These are phyloP conservation scores for Aspergillus fructus DNA, from an alignment of 2,329 filamentous ascomycete species.

Conservation along the genomic window DNA sequence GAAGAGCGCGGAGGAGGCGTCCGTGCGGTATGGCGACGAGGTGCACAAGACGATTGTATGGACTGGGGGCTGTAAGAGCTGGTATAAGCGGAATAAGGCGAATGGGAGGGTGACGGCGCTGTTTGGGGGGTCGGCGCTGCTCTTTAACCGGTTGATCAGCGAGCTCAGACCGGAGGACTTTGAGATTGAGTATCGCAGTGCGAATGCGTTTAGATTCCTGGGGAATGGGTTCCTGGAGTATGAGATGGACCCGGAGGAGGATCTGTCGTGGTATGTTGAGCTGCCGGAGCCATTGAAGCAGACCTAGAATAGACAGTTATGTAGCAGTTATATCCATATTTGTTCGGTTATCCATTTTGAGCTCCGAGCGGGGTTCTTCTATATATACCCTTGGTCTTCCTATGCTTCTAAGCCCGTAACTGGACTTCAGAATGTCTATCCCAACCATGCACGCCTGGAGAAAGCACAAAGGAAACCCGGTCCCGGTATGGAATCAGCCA, in stretches of 20 bases:
- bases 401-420: no score
- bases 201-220: conserved; percentile 50
- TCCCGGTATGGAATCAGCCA: background rate
- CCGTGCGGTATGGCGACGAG: conserved; percentile 47
- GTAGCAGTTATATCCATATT: background rate
- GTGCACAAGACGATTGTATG: conserved; percentile 45
- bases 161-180: conserved; percentile 51
- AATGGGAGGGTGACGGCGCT: conserved; percentile 48
- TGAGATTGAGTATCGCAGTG: conserved; percentile 45
- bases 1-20: conserved; percentile 47
- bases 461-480: conserved; percentile 14
- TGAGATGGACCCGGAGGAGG: conserved; percentile 24
- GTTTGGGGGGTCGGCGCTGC: conserved; percentile 45
- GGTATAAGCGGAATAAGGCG: conserved; percentile 51
- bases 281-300: no score
- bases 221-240: conserved; percentile 48
- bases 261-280: conserved; percentile 29
- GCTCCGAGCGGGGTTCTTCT: background rate
- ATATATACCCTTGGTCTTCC: no score
- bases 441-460: conserved; percentile 9
- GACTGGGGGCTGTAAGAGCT: conserved; percentile 47
- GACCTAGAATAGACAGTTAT: no score
- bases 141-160: conserved; percentile 37
- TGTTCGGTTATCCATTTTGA: conserved; percentile 7
- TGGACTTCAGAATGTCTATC: background rate